phyloP scores from a whole-genome alignment of 2,329 filamentous ascomycete genomes.

The Myriosclerotinia curreyana region DNA sequence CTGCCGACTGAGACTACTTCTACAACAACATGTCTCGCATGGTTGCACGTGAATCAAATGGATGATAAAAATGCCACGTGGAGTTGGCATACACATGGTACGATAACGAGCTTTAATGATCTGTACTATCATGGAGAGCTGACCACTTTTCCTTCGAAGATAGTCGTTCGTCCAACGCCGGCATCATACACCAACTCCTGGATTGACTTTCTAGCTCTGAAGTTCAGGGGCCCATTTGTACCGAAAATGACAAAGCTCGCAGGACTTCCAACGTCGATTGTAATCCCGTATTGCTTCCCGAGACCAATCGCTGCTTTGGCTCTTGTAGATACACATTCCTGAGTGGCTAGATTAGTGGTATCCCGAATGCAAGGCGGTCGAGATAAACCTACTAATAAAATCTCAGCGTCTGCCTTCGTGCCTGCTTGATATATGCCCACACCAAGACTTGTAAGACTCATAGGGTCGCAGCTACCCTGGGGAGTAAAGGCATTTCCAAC shows the following conservation, averaged over 20 bases:
- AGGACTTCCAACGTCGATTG: slow-evolving; percentile 30
- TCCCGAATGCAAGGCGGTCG: background rate
- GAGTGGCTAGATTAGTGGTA: slow-evolving; percentile 19
- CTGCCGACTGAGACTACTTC: background rate
- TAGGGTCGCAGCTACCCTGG: slow-evolving; percentile 63
- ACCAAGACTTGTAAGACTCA: slow-evolving; percentile 59
- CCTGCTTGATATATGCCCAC: slow-evolving; percentile 68
- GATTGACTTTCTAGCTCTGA: slow-evolving; percentile 33
- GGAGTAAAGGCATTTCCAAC: slow-evolving; percentile 74
- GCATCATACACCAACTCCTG: slow-evolving; percentile 38
- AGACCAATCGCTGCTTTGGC: slow-evolving; percentile 37
- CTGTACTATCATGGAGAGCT: background rate
- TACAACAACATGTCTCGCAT: slow-evolving; percentile 6
- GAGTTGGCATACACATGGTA: background rate
- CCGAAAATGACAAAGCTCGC: slow-evolving; percentile 38
- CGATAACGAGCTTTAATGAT: background rate
- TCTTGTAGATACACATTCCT: slow-evolving; percentile 38
- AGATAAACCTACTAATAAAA: slow-evolving; percentile 52
- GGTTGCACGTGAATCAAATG: slow-evolving; percentile 12
- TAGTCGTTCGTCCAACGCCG: slow-evolving; percentile 31
- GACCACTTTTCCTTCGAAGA: slow-evolving; percentile 30
- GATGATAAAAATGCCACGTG: slow-evolving; percentile 17
- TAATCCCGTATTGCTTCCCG: slow-evolving; percentile 22
- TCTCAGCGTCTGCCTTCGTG: slow-evolving; percentile 54
- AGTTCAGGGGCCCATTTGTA: slow-evolving; percentile 23